Evolutionary conservation across 805 yeast genomes (phyloP), one percentile per base, ranked within the genome.

Genomic region (Candida boleticola): DNA sequence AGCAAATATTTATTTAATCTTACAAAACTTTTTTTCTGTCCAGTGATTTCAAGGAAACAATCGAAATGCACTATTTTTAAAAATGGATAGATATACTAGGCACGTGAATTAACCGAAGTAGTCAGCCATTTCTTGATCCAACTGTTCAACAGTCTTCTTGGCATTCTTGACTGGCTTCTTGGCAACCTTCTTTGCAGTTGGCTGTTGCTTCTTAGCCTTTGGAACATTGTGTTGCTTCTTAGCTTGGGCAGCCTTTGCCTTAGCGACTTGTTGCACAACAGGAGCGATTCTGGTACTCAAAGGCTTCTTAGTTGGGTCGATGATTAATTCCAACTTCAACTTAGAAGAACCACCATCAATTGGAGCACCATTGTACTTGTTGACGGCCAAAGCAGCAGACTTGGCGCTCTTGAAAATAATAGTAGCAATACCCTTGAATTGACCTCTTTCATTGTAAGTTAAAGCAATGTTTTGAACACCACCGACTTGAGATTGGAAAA

Each of bases 61-160:
- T n/a, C n/a, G n/a, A n/a, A n/a, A n/a, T n/a, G n/a, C n/a, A n/a
- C n/a, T n/a, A n/a, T n/a, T n/a, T n/a, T n/a, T n/a, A n/a, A n/a
- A n/a, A n/a, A n/a, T n/a, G n/a, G n/a, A n/a, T n/a, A n/a, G n/a
- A n/a, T n/a, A n/a, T n/a, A n/a, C n/a, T n/a, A n/a, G n/a, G n/a
- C n/a, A n/a, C n/a, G n/a, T n/a, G n/a, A 5, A n/a, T 18, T 47
- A 72, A 48, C 80, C 82, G 55, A 92, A 90, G 72, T 92, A 92
- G 62, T 90, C 98, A 49, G 89, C 85, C 99, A 93, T 92, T 73
- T 92, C 98, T 63, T 90, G 96, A 69, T 93, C 99, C 61, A 92
- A 80, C 69, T 93, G 92, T 64, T 87, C 98, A 50, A 86, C 75
- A 40, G 96, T 82, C 78, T 89, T 89, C 67, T 74, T 73, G 49